Conservation (phyloP, 441 rosid species). For the Adansonia grandidieri region DNA sequence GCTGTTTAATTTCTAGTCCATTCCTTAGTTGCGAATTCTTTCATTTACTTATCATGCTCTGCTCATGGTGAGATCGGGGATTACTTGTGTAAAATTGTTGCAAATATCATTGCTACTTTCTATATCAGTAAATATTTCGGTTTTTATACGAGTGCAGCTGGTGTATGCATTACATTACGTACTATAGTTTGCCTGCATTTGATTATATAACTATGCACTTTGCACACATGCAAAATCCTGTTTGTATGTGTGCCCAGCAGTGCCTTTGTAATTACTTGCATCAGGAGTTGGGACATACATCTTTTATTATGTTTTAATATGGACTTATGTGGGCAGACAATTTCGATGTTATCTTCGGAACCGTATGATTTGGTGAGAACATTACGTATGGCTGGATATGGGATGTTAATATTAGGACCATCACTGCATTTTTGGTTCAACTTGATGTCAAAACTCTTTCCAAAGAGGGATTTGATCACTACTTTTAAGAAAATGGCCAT, state of each 20-base stretch:
- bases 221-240: neutral
- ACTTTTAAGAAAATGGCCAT: constrained; percentile 80
- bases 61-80: neutral
- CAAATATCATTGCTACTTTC: neutral
- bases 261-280: constrained; percentile 8
- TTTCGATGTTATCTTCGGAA: constrained; percentile 44
- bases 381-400: constrained; percentile 85
- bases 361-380: constrained; percentile 76
- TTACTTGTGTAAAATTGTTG: neutral
- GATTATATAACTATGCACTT: neutral
- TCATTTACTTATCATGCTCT: neutral
- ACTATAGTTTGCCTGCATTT: constrained; percentile 13
- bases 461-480: constrained; percentile 65
- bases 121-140: neutral
- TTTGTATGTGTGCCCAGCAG: neutral
- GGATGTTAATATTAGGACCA: constrained; percentile 74
- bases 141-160: neutral
- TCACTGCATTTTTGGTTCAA: constrained; percentile 82
- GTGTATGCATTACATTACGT: neutral
- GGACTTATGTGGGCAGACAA: constrained; percentile 47
- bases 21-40: neutral
- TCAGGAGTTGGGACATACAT: neutral
- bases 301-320: constrained; percentile 3
- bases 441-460: constrained; percentile 68
- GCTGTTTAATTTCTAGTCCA: neutral